phyloP scores from a whole-genome alignment of 2,329 filamentous ascomycete genomes.

The Botrytis pseudocinerea region DNA sequence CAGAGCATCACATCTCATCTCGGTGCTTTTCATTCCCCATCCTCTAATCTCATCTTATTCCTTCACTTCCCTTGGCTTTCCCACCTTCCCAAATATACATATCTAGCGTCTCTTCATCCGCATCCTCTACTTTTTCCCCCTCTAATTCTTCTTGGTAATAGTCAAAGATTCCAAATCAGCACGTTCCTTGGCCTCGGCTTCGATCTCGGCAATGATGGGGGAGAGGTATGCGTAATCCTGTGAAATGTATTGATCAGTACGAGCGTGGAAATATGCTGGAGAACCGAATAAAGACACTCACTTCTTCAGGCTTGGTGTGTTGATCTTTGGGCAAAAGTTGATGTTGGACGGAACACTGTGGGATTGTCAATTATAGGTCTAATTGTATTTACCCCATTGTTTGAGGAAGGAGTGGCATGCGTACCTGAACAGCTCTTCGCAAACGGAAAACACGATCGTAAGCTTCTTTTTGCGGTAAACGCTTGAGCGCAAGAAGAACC shows the following conservation, averaged over 20 bases:
- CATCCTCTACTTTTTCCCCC: slow-evolving; percentile 19
- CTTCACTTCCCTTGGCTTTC: background rate
- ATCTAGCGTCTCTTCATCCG: background rate
- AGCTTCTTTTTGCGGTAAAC: slow-evolving; percentile 82
- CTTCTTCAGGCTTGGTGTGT: slow-evolving; percentile 68
- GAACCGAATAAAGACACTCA: slow-evolving; percentile 42
- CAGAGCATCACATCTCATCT: slow-evolving; percentile 17
- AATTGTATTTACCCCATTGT: background rate
- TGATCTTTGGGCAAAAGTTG: slow-evolving; percentile 64
- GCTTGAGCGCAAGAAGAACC: slow-evolving; percentile 85
- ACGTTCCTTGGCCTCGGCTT: slow-evolving; percentile 66
- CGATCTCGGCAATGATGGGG: slow-evolving; percentile 67
- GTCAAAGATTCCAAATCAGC: slow-evolving; percentile 68
- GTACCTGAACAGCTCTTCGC: slow-evolving; percentile 88
- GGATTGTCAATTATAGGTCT: slow-evolving; percentile 26
- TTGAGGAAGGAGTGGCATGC: slow-evolving; percentile 37
- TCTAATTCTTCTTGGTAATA: slow-evolving; percentile 45
- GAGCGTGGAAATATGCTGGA: slow-evolving; percentile 2
- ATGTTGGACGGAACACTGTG: slow-evolving; percentile 57
- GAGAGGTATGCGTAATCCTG: slow-evolving; percentile 68
- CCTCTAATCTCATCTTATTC: background rate
- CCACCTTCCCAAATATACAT: slow-evolving; percentile 20
- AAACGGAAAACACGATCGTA: slow-evolving; percentile 98
- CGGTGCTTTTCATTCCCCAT: slow-evolving; percentile 11
- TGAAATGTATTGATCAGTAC: background rate